Percentiles rank a stretch among this genome's conserved stretches.
These are phyloP conservation scores for Hordeum pubiflorum DNA, from an alignment of 202 grass and related monocot species.

Conservation along the genomic window DNA sequence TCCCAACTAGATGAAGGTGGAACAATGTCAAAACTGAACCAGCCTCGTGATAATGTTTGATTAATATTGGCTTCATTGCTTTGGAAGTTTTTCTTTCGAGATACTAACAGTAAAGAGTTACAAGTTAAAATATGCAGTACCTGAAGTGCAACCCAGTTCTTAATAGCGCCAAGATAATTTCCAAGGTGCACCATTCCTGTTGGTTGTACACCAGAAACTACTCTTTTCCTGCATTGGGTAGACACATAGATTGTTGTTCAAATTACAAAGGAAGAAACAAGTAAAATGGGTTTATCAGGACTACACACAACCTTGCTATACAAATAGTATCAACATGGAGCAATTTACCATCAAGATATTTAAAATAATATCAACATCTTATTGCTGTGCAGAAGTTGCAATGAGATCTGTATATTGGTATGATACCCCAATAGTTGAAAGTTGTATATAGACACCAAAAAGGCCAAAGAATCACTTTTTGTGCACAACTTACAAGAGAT, in stretches of 20 bases:
- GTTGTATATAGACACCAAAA: neutral
- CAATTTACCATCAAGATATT: neutral
- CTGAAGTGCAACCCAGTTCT: constrained; percentile 96
- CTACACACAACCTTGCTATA: neutral
- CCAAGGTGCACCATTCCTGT: constrained; percentile 94
- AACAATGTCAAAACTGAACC: constrained; percentile 8
- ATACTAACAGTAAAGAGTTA: neutral
- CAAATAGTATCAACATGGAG: neutral
- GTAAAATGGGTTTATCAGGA: neutral
- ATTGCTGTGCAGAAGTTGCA: neutral
- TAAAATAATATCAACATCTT: neutral
- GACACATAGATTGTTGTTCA: neutral
- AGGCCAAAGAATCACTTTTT: neutral
- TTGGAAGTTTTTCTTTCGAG: neutral
- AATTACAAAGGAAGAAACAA: constrained; percentile 6
- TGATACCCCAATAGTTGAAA: neutral
- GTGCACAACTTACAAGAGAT: neutral
- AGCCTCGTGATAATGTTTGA: neutral
- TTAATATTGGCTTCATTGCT: neutral
- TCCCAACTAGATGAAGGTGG: constrained; percentile 5
- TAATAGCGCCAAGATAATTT: constrained; percentile 95
- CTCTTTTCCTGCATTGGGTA: constrained; percentile 68
- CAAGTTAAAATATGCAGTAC: constrained; percentile 27
- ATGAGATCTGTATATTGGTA: neutral
- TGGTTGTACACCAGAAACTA: constrained; percentile 95